These are phyloP conservation scores for Coniochaeta prunicola DNA, from an alignment of 2,329 filamentous ascomycete species.

Conservation along the genomic window DNA sequence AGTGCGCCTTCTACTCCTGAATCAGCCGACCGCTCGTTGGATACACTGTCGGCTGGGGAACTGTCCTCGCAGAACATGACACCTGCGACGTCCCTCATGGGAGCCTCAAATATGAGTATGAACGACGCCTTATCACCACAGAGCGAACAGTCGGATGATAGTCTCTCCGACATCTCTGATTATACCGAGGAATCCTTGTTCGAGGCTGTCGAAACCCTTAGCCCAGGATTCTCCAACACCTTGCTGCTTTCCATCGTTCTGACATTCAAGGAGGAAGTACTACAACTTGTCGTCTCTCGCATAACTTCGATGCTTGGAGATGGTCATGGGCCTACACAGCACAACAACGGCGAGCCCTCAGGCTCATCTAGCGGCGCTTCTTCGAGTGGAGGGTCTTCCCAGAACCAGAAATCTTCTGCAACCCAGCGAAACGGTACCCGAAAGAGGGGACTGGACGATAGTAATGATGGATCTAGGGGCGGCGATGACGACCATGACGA, in stretches of 20 bases:
- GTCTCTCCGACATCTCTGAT: not conserved
- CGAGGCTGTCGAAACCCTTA: not conserved
- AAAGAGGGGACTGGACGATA: not conserved
- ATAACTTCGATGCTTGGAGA: not conserved
- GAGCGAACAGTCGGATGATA: not conserved
- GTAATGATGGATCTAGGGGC: not conserved
- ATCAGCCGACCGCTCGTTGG: not conserved
- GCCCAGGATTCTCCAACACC: not conserved
- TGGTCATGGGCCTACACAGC: not conserved
- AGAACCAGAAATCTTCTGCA: no score
- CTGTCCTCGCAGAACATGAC: not conserved
- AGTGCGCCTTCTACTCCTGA: not conserved
- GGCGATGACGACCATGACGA: not conserved
- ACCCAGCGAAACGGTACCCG: not conserved
- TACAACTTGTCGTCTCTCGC: not conserved
- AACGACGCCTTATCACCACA: not conserved
- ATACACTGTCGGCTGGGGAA: not conserved
- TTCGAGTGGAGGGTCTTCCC: not conserved
- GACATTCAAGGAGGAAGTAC: not conserved
- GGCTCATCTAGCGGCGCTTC: not conserved
- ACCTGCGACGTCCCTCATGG: not conserved
- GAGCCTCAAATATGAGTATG: not conserved
- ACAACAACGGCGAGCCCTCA: not conserved
- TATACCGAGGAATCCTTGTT: slow-evolving; percentile 2
- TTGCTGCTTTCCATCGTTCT: not conserved